These are phyloP conservation scores for Mycena metata DNA, from an alignment of 768 basidiomycete genomes.

Conservation along the genomic window DNA sequence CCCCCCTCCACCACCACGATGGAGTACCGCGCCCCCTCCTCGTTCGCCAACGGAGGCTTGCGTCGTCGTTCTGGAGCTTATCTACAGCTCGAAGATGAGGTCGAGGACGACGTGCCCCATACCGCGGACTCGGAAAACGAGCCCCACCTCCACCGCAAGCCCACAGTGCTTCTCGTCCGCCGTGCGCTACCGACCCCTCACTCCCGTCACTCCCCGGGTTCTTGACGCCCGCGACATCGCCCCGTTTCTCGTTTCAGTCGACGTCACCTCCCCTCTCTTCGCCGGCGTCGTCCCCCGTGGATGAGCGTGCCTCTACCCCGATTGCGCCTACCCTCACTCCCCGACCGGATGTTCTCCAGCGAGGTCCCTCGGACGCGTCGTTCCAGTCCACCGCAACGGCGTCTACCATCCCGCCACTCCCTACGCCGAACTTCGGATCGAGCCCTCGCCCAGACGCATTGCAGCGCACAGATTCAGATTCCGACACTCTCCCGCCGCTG, in stretches of 20 bases:
- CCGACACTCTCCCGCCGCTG: constrained; percentile 1
- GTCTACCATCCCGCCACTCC: constrained; percentile 3
- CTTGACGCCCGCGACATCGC: background rate
- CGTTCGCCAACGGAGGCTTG: background rate
- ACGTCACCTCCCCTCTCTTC: background rate
- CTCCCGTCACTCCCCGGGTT: constrained; percentile 2
- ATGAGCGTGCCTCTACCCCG: constrained; percentile 19
- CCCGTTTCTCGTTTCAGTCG: background rate
- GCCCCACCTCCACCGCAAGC: background rate
- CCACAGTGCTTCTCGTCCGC: constrained; percentile 29
- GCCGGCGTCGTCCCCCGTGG: background rate
- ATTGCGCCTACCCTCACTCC: constrained; percentile 36
- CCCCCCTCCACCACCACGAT: constrained; percentile 4
- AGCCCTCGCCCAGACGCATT: too few relatives aligned
- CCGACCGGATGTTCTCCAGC: constrained; percentile 33
- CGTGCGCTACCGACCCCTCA: background rate
- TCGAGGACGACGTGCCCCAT: constrained; percentile 3
- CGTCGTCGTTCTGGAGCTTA: constrained; percentile 23
- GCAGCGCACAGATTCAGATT: constrained; percentile 2
- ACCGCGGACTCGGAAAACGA: background rate
- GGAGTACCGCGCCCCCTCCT: constrained; percentile 31
- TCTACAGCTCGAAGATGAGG: background rate
- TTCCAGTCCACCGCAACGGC: constrained; percentile 5
- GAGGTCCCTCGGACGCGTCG: background rate
- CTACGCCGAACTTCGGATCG: constrained; percentile 1